Evolutionary conservation across 176 grass and related monocot species (phyloP), one percentile per base, ranked within the genome.

Genomic region (Puccinellia tenuiflora): DNA sequence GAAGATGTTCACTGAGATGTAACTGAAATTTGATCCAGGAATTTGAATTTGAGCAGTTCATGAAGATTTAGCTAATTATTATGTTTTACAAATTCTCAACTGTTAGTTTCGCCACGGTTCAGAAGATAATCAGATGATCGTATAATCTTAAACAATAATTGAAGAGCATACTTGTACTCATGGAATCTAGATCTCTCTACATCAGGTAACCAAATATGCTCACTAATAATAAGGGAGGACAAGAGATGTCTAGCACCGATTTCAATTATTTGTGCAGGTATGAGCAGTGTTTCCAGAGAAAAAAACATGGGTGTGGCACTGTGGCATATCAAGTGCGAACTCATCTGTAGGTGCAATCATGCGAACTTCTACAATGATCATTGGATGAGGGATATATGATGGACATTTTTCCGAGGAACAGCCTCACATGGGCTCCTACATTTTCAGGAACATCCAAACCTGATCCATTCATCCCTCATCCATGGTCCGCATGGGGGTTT

Each of bases 11-110:
- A 42, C 29, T 15, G 8, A 70, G 47, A 53, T 69, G 31, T 21
- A 66, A 26, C 65, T 76, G 21, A 38, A 42, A 2, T 78, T 76
- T 22, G 9, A 79, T 70, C 61, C 46, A 22, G 28, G 12, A 26
- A 21, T 66, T 6, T 54, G 52, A 81, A 76, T 13, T 81, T 53
- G 3, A 82, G 7, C 15, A 64, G 63, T 78, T 75, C 45, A 79
- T 73, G 37, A 65, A 88, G 43, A 83, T 39, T 7, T 21, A 48
- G 35, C 22, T 35, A 55, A 5, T 75, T 39, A 73, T 4, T 30
- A 50, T 51, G 31, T 61, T 9, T 22, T 79, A 8, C 48, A 68
- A 52, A 21, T 15, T 65, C 34, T 57, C 28, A 78, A 50, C 9
- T 64, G 54, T 10, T 25, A 17, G 31, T 22, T 83, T 63, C 33